Evolutionary conservation across 1,139 yeast species (phyloP).

Genomic region (Blastobotrys indianensis): DNA sequence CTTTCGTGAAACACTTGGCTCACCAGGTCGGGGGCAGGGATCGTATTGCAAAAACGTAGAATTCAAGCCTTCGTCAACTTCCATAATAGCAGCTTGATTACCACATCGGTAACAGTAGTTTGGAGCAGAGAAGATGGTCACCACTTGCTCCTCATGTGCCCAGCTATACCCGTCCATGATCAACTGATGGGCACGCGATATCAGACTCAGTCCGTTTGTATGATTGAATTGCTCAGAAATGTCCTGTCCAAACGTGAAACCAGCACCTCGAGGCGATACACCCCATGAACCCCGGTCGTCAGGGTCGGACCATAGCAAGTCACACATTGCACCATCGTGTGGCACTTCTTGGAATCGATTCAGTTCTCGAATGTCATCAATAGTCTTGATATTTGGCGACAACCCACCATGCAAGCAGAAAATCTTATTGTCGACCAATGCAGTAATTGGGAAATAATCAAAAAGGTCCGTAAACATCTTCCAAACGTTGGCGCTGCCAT

Average conservation of each 20-base stretch:
- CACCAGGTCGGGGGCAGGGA: constrained; percentile 94
- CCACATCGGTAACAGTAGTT: constrained; percentile 97
- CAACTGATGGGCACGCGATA: constrained; percentile 95
- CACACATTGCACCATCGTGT: constrained; percentile 99
- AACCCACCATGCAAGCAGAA: constrained; percentile 97
- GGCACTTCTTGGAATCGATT: constrained; percentile 96
- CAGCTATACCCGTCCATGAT: constrained; percentile 95
- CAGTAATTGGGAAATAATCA: constrained; percentile 92
- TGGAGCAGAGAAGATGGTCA: constrained; percentile 96
- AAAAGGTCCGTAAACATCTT: constrained; percentile 69
- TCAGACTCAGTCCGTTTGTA: constrained; percentile 71
- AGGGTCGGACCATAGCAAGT: constrained; percentile 94
- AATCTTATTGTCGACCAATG: constrained; percentile 74
- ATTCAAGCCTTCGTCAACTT: constrained; percentile 64
- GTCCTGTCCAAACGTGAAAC: constrained; percentile 86
- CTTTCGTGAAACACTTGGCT: constrained; percentile 90
- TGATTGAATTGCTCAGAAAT: constrained; percentile 81
- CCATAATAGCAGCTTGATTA: constrained; percentile 98
- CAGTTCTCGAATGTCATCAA: constrained; percentile 81
- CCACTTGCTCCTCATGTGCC: constrained; percentile 55
- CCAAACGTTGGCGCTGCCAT: constrained; percentile 96
- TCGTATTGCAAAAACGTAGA: constrained; percentile 85
- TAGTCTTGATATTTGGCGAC: constrained; percentile 84
- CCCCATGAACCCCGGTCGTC: constrained; percentile 98
- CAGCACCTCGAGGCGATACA: constrained; percentile 96